A percentile compares a stretch with the other conserved stretches of the same genome.
Conservation (phyloP, 345 rosid genomes). For the Salix viminalis region DNA sequence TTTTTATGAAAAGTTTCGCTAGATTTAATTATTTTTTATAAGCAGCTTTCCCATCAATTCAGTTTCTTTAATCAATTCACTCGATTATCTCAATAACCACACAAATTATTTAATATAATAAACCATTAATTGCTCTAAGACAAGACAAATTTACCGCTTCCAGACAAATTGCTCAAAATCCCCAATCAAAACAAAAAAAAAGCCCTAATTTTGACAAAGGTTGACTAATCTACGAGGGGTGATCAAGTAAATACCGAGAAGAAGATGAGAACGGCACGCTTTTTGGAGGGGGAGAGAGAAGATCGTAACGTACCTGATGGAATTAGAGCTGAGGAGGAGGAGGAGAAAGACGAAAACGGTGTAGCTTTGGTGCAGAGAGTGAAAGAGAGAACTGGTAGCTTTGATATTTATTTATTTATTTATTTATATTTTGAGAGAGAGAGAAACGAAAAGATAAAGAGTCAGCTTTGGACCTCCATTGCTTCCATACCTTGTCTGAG, state of each 20-base stretch:
- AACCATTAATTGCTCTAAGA: background rate
- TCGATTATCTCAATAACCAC: background rate
- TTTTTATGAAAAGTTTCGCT: background rate
- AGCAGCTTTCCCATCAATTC: background rate
- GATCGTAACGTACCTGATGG: slow-evolving; percentile 2
- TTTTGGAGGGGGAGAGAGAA: slow-evolving; percentile 3
- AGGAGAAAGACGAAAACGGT: background rate
- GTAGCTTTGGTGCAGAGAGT: background rate
- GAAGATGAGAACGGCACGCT: background rate
- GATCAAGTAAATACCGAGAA: background rate
- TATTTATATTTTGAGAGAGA: background rate
- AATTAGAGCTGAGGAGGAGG: background rate
- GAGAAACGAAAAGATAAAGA: background rate
- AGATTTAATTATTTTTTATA: background rate
- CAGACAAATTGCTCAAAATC: background rate
- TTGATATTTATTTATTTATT: background rate
- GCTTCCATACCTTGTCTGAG: slow-evolving; percentile 11
- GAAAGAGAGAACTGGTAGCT: background rate
- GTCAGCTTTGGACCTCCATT: slow-evolving; percentile 21
- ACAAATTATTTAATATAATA: background rate
- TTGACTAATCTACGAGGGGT: slow-evolving; percentile 9
- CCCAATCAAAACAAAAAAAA: background rate
- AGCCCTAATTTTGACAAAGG: slow-evolving; percentile 8
- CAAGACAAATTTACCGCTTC: background rate
- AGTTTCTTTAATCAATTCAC: background rate